Conservation (phyloP, 805 yeast species). For the Candida coleopterorum region DNA sequence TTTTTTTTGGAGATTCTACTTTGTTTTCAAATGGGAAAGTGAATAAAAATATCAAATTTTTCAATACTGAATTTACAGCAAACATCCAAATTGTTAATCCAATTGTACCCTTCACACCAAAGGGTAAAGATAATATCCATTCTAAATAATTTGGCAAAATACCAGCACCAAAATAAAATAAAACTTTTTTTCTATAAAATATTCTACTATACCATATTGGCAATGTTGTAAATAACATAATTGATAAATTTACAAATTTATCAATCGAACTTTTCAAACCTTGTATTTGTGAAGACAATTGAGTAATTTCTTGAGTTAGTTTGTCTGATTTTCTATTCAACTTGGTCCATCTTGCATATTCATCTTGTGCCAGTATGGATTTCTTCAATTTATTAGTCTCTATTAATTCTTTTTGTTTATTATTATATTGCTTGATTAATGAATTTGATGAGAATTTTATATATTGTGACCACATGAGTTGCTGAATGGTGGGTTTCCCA, state of each 20-base stretch:
- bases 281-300: conserved; percentile 35
- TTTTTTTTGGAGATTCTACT: conserved; percentile 12
- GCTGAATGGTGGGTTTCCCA: conserved; percentile 32
- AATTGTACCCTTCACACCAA: conserved; percentile 56
- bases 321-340: conserved; percentile 68
- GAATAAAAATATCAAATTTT: conserved; percentile 16
- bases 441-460: conserved; percentile 13
- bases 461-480: conserved; percentile 36
- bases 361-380: conserved; percentile 78
- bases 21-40: conserved; percentile 16
- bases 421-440: conserved; percentile 13
- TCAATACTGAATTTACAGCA: conserved; percentile 30
- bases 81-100: conserved; percentile 58
- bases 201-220: conserved; percentile 48
- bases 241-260: conserved; percentile 23
- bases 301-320: conserved; percentile 47
- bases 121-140: conserved; percentile 59
- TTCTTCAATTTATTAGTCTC: conserved; percentile 50
- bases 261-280: conserved; percentile 30
- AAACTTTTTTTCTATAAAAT: conserved; percentile 48
- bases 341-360: conserved; percentile 95
- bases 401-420: conserved; percentile 41
- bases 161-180: conserved; percentile 56
- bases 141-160: conserved; percentile 52
- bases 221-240: conserved; percentile 38